phyloP scores from a whole-genome alignment of 495 filamentous ascomycete species.

The Penicillium diatomitis region DNA sequence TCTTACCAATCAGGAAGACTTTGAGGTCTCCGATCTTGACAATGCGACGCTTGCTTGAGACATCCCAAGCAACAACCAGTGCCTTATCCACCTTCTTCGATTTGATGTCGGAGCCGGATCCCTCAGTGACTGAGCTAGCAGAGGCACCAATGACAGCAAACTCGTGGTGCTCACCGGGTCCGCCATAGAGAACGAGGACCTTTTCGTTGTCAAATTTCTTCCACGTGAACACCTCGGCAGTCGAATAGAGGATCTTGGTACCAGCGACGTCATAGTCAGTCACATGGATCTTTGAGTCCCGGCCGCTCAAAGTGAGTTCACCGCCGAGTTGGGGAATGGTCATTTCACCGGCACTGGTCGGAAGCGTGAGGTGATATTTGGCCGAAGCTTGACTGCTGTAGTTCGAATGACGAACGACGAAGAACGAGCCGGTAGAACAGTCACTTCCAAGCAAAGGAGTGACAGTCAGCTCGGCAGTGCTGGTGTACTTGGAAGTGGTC shows the following conservation, averaged over 20 bases:
- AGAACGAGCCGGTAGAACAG: conserved; percentile 45
- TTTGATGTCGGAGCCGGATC: conserved; percentile 26
- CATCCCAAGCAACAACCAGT: conserved; percentile 50
- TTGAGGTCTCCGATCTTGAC: conserved; percentile 47
- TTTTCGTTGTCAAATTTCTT: conserved; percentile 50
- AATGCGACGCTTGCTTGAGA: conserved; percentile 41
- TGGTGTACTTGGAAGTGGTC: conserved; percentile 42
- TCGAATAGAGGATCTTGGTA: conserved; percentile 61
- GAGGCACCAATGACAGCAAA: conserved; percentile 42
- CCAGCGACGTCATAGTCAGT: conserved; percentile 62
- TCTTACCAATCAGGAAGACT: conserved; percentile 43
- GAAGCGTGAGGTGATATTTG: conserved; percentile 51
- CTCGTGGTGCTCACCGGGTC: conserved; percentile 60
- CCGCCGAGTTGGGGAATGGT: conserved; percentile 56
- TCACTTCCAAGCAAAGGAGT: conserved; percentile 50
- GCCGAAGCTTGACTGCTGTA: conserved; percentile 48
- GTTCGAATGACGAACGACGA: conserved; percentile 53
- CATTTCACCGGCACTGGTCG: conserved; percentile 51
- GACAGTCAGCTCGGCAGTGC: conserved; percentile 41
- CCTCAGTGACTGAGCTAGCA: conserved; percentile 40
- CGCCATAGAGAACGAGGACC: conserved; percentile 62
- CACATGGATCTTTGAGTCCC: conserved; percentile 69
- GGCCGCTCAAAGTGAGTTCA: conserved; percentile 53
- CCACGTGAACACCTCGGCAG: conserved; percentile 69
- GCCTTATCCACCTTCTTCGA: conserved; percentile 35